phyloP scores from a whole-genome alignment of 345 rosid species.

The Aethionema arabicum region DNA sequence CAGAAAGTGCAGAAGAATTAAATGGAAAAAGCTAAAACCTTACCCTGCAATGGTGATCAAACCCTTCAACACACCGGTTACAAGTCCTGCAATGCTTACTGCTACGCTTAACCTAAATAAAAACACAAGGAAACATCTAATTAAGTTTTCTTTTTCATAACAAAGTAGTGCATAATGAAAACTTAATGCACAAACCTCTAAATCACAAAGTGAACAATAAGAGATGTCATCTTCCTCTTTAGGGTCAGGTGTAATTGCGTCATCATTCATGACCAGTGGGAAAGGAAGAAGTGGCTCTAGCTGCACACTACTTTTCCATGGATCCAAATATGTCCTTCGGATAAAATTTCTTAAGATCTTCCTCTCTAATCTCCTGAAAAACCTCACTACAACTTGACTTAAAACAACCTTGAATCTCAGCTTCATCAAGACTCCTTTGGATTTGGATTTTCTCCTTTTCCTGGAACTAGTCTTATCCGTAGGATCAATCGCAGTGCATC shows the following conservation, averaged over 20 bases:
- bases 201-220: constrained; percentile 78
- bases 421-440: constrained; percentile 50
- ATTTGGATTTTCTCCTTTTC: constrained; percentile 56
- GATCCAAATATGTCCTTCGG: constrained; percentile 81
- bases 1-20: not conserved
- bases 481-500: constrained; percentile 90
- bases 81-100: constrained; percentile 98
- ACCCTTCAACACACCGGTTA: constrained; percentile 94
- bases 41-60: constrained; percentile 99
- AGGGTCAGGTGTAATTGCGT: constrained; percentile 69
- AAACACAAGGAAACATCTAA: constrained; percentile 12
- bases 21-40: not conserved
- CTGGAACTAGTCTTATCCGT: constrained; percentile 76
- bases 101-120: constrained; percentile 71
- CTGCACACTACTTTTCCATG: constrained; percentile 57
- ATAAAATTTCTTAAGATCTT: constrained; percentile 75
- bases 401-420: constrained; percentile 72
- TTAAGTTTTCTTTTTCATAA: not conserved
- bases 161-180: not conserved
- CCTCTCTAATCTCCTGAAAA: constrained; percentile 77
- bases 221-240: constrained; percentile 74
- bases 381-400: constrained; percentile 71
- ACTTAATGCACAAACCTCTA: constrained; percentile 54
- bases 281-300: constrained; percentile 86
- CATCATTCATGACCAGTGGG: constrained; percentile 80